Percentiles rank a stretch among this genome's conserved stretches.
Evolutionary conservation across 768 basidiomycete species (phyloP).

Genomic region (Scleroderma citrinum): DNA sequence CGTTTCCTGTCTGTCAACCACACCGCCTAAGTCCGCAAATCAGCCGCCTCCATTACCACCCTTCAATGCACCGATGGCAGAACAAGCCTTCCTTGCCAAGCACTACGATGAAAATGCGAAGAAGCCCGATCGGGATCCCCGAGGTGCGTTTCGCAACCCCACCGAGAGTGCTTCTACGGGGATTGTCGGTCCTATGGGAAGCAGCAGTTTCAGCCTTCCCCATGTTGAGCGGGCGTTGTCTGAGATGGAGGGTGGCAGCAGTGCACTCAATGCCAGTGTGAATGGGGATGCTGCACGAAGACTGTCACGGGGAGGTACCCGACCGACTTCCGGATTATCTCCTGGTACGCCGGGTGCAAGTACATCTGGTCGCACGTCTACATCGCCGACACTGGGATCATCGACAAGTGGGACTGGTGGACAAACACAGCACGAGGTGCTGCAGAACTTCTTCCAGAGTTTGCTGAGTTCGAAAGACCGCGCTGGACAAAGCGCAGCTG

Average conservation of each 20-base stretch:
- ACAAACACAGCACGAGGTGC: conserved; percentile 75
- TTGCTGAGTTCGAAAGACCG: conserved; percentile 68
- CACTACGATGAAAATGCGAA: conserved; percentile 91
- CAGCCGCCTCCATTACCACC: conserved; percentile 65
- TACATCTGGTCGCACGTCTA: conserved; percentile 29
- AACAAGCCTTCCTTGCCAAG: conserved; percentile 86
- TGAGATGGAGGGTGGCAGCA: conserved; percentile 65
- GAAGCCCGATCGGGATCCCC: conserved; percentile 86
- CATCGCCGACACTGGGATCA: conserved; percentile 32
- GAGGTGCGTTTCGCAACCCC: conserved; percentile 79
- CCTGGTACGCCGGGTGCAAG: conserved; percentile 31
- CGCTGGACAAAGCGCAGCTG: conserved; percentile 28
- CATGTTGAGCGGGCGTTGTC: conserved; percentile 82
- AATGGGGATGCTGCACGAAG: conserved; percentile 31
- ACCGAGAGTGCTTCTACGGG: conserved; percentile 56
- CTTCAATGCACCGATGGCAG: conserved; percentile 77
- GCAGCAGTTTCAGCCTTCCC: conserved; percentile 79
- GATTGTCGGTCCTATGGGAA: conserved; percentile 90
- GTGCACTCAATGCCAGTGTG: conserved; percentile 29
- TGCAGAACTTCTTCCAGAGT: conserved; percentile 87
- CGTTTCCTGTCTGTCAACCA: neutral
- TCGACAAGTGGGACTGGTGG: conserved; percentile 44
- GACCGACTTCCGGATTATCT: conserved; percentile 34
- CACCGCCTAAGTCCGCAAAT: conserved; percentile 3
- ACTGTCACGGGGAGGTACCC: conserved; percentile 24